Conservation (phyloP, 768 basidiomycete species). For the Mycena olivaceomarginata region DNA sequence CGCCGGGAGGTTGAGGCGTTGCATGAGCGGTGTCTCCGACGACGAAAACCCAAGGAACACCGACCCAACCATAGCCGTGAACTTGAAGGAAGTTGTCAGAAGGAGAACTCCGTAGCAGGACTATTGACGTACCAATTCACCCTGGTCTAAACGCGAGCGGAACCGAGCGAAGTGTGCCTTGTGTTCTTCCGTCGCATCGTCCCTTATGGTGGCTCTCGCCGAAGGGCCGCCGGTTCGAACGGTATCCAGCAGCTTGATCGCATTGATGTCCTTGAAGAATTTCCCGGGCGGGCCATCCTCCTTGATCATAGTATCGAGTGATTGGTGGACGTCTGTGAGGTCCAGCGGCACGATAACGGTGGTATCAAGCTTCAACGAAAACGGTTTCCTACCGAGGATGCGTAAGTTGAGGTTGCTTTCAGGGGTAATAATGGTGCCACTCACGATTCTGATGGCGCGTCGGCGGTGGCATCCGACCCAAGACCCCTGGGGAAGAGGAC, state of each 20-base stretch:
- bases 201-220: constrained; percentile 65
- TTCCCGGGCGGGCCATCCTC: constrained; percentile 69
- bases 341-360: constrained; percentile 70
- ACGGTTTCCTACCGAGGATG: constrained; percentile 45
- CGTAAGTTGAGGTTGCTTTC: constrained; percentile 12
- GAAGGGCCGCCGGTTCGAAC: constrained; percentile 70
- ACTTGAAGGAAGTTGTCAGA: constrained; percentile 60
- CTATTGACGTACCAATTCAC: constrained; percentile 69
- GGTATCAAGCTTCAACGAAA: constrained; percentile 71
- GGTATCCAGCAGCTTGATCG: constrained; percentile 70
- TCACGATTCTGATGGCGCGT: constrained; percentile 52
- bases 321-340: constrained; percentile 62
- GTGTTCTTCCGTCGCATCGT: constrained; percentile 63
- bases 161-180: constrained; percentile 70
- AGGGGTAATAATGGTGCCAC: constrained; percentile 28
- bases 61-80: constrained; percentile 71
- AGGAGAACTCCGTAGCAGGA: not conserved
- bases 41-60: constrained; percentile 78
- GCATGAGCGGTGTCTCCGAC: constrained; percentile 67
- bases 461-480: constrained; percentile 53
- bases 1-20: constrained; percentile 71
- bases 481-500: constrained; percentile 54
- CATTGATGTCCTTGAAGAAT: constrained; percentile 72
- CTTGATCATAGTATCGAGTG: constrained; percentile 61
- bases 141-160: constrained; percentile 66